Base-by-base conservation (phyloP, 805 yeast genomes). In the Sugiyamaella mastotermitis region DNA sequence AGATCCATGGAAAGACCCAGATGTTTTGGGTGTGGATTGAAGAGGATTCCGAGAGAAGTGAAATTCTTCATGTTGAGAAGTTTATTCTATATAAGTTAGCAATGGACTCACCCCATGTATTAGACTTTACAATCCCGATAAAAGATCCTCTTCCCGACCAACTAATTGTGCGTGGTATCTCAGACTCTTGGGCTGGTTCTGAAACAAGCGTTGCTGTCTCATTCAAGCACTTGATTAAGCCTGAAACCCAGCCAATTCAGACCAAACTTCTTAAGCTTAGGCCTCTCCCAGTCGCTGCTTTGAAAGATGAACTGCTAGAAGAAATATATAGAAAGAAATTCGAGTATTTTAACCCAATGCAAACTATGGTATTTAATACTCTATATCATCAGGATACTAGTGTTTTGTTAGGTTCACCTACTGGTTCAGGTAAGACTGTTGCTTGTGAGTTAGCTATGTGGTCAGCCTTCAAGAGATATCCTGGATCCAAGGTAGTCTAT, bases 371-470 rank as follows among this genome's bases (percentile, higher is more conserved):
- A 0, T 92, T 92, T 64, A 95, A 88, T 55, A 75, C 95, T 0
- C 62, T 92, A 32, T 92, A 88, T 62, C 78, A 92, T 58, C 64
- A 81, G 1, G 75, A 82, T 45, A 72, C 81, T 1, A 83, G 83
- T 56, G 88, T 82, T 0, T 83, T 92, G 58, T 84, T 92, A 31
- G 99, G 99, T 7, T 87, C 97, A 0, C 99, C 99, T 2, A 92
- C 98, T 2, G 98, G 98, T 17, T 90, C 97, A 0, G 99, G 99
- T 49, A 92, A 92, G 60, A 92, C 98, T 0, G 82, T 92, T 23
- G 97, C 94, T 20, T 95, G 97, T 0, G 99, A 92, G 56, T 62
- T 92, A 40, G 97, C 97, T 0, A 84, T 92, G 11, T 92, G 97
- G 97, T 90, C 87, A 57, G 97, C 98, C 0, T 83, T 90, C 57